Percentiles rank a stretch among this genome's conserved stretches.
phyloP scores from a whole-genome alignment of 176 grass and related monocot species.

The Carex kokanica region DNA sequence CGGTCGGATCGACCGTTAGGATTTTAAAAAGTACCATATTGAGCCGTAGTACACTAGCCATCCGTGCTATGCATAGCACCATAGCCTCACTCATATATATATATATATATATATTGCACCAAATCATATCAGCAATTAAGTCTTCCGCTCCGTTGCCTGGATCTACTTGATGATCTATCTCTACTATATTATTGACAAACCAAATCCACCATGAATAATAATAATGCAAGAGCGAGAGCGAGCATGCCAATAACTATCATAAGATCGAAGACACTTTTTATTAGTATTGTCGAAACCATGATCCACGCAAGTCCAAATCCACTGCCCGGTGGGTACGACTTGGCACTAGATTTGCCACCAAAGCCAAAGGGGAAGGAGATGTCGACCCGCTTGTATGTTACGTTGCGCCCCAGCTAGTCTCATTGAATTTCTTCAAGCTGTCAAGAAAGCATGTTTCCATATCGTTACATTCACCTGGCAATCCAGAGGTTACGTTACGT shows the following conservation, averaged over 20 bases:
- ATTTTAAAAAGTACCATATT: too few species aligned
- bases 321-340: not conserved
- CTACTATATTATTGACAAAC: not conserved
- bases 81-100: too few species aligned
- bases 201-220: not conserved
- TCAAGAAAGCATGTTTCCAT: not conserved
- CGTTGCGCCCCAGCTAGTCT: not conserved
- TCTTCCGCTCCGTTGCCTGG: too few species aligned
- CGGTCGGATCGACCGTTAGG: too few species aligned
- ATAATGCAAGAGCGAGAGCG: not conserved
- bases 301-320: not conserved
- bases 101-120: too few species aligned
- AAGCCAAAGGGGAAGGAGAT: too few species aligned
- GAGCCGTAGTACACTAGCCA: too few species aligned
- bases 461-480: not conserved
- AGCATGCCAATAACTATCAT: not conserved
- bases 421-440: not conserved
- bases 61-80: too few species aligned
- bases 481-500: too few species aligned
- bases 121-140: too few species aligned
- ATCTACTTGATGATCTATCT: too few species aligned
- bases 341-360: not conserved
- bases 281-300: not conserved
- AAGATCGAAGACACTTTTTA: not conserved
- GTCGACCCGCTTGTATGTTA: not conserved